Evolutionary conservation across 805 yeast species (phyloP), one percentile per base, ranked within the genome.

Genomic region (Candida schatavii): DNA sequence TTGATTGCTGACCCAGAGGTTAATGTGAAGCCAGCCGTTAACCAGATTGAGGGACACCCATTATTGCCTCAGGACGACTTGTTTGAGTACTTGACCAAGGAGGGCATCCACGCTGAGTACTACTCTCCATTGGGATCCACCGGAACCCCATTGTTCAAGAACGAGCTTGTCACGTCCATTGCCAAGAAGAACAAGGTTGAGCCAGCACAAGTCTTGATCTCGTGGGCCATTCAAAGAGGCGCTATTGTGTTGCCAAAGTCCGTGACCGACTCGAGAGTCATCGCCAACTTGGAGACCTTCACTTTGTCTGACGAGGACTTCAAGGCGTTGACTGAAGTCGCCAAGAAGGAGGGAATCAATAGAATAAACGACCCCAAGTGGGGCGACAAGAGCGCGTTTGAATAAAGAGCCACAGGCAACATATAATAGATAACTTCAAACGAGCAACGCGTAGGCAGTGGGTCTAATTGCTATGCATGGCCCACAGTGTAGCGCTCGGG

Each of bases 51-150:
- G 42, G 53, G 52, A 6, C 68, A 61, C 48, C 66, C 65, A 25
- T 56, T 57, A 40, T 62, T 72, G 10, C 70, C 86, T 35, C 90
- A 85, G 59, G 66, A 61, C 6, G 80, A 80, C 48, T 67, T 86
- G 49, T 54, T 74, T 34, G 72, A 75, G 27, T 83, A 56, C 61
- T 72, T 80, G 60, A 64, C 70, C 41, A 56, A 62, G 26, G 68
- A 84, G 46, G 44, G 48, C n/a, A 60, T 61, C 25, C 4, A 45
- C 10, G 39, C 57, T 31, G 56, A 57, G 38, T 62, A 64, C 3
- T 61, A 57, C 47, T 51, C 57, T n/a, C 70, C 64, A 20, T 60
- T 62, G 47, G 72, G 73, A 10, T 62, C 70, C 13, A 40, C 51
- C 15, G 55, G 55, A 44, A 58, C 71, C 22, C 72, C 73, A 31